phyloP scores from a whole-genome alignment of 257 asterid genomes.

The Nicotiana paniculata region DNA sequence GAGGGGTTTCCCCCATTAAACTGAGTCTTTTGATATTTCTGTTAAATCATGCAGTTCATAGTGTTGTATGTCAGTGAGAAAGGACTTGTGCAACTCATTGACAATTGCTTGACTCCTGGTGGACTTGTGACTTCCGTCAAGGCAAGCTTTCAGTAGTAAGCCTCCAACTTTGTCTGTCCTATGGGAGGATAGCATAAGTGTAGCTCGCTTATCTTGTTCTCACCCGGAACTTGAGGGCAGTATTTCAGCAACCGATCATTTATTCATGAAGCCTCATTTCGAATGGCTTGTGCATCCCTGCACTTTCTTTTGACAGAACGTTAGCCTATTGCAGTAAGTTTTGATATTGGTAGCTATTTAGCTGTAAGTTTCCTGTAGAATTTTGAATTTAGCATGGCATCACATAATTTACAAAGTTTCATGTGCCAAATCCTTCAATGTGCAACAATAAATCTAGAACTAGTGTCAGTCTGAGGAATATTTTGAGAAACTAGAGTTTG shows the following conservation, averaged over 20 bases:
- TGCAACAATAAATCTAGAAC: not conserved
- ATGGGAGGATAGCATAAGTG: not conserved
- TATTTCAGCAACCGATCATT: not conserved
- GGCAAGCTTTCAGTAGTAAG: too few relatives aligned
- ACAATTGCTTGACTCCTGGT: too few relatives aligned
- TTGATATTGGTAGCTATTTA: not conserved
- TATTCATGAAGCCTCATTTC: not conserved
- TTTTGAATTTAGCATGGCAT: not conserved
- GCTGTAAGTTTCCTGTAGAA: not conserved
- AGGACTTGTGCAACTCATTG: too few relatives aligned
- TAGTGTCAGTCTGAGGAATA: too few relatives aligned
- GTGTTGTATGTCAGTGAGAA: too few relatives aligned
- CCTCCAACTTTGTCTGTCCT: too few relatives aligned
- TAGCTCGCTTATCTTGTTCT: not conserved
- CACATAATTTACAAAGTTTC: not conserved
- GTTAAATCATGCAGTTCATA: too few relatives aligned
- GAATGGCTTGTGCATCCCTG: not conserved
- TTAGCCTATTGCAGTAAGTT: not conserved
- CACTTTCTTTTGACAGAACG: not conserved
- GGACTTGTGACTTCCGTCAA: too few relatives aligned
- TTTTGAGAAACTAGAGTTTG: too few relatives aligned
- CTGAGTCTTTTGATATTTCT: too few relatives aligned
- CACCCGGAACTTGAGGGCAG: not conserved
- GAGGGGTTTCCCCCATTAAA: too few relatives aligned
- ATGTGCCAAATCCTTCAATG: not conserved